A percentile compares a stretch with the other conserved stretches of the same genome.
These are phyloP conservation scores for Hygrocybe punicea DNA, from an alignment of 768 basidiomycete genomes.

Conservation along the genomic window DNA sequence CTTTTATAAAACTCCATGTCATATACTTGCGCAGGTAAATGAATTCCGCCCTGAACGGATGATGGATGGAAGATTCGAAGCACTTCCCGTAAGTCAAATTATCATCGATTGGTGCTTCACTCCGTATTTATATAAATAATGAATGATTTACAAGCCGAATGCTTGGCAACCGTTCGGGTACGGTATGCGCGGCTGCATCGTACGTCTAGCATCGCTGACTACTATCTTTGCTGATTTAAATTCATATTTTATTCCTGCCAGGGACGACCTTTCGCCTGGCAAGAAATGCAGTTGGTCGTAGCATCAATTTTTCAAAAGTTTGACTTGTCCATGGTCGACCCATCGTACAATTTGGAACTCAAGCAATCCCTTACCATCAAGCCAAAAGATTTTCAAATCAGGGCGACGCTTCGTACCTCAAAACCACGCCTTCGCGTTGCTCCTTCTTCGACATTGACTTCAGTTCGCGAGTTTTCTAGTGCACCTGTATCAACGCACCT, in stretches of 20 bases:
- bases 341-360: conserved; percentile 42
- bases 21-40: conserved; percentile 30
- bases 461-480: neutral
- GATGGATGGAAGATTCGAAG: conserved; percentile 49
- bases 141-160: conserved; percentile 31
- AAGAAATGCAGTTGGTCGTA: conserved; percentile 44
- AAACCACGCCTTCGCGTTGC: conserved; percentile 14
- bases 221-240: neutral
- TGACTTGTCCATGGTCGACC: conserved; percentile 43
- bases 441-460: conserved; percentile 15
- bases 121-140: neutral
- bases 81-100: conserved; percentile 30
- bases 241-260: neutral
- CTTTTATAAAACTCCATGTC: neutral
- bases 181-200: conserved; percentile 28
- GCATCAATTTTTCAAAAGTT: conserved; percentile 45
- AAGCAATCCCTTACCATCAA: conserved; percentile 49
- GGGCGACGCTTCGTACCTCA: conserved; percentile 35
- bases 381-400: conserved; percentile 41
- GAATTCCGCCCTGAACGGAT: conserved; percentile 49
- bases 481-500: neutral
- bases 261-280: conserved; percentile 44
- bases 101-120: neutral
- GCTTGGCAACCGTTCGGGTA: conserved; percentile 40
- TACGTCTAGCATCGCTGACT: conserved; percentile 6